phyloP scores from a whole-genome alignment of 1,284 basidiomycete genomes.

The Pseudozyma sp. region DNA sequence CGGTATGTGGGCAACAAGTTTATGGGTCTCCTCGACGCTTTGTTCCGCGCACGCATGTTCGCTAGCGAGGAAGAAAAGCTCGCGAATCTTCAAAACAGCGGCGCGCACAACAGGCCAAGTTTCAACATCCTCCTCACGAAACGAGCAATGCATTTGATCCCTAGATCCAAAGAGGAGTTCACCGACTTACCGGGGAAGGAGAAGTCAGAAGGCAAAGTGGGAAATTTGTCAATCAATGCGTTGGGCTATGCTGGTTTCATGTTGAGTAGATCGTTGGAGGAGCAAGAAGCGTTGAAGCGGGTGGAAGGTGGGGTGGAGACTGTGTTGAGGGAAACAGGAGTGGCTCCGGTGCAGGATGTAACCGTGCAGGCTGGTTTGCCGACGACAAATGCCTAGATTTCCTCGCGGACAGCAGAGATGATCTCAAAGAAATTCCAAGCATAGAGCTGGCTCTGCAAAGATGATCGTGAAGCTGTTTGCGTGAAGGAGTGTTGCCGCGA shows the following conservation, averaged over 20 bases:
- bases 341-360: slow-evolving; percentile 44
- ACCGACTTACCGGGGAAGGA: slow-evolving; percentile 14
- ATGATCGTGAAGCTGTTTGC: too few species aligned
- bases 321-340: slow-evolving; percentile 42
- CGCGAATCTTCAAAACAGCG: background rate
- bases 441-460: background rate
- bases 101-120: slow-evolving; percentile 1
- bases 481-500: background rate
- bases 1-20: slow-evolving; percentile 59
- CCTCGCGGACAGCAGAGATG: background rate
- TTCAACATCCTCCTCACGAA: slow-evolving; percentile 65
- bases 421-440: background rate
- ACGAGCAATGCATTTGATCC: slow-evolving; percentile 65
- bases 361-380: slow-evolving; percentile 41
- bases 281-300: slow-evolving; percentile 43
- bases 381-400: slow-evolving; percentile 23
- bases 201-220: slow-evolving; percentile 25
- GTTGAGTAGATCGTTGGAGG: slow-evolving; percentile 50
- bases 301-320: slow-evolving; percentile 39
- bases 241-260: slow-evolving; percentile 64
- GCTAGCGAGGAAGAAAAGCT: background rate
- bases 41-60: slow-evolving; percentile 56
- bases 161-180: slow-evolving; percentile 55
- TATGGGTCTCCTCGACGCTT: slow-evolving; percentile 56
- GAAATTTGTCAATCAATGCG: slow-evolving; percentile 57